phyloP scores from a whole-genome alignment of 2,329 filamentous ascomycete genomes.

The Dothistroma pini region DNA sequence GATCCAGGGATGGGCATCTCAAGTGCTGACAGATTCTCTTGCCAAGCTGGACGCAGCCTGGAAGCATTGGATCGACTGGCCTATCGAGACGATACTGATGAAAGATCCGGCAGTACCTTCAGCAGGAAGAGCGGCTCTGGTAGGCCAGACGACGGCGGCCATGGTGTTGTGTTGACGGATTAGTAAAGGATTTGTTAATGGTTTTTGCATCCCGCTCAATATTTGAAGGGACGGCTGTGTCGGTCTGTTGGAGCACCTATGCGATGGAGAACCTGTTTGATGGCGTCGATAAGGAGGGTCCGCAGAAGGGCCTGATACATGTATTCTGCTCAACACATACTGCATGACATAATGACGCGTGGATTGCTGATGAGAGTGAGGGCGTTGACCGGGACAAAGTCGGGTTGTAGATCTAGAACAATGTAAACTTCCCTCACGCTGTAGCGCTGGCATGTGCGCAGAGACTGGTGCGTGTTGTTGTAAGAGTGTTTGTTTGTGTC shows the following conservation, averaged over 20 bases:
- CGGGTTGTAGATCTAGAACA: constrained; percentile 2
- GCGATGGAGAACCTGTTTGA: not conserved
- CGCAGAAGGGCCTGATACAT: not conserved
- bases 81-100: constrained; percentile 26
- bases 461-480: not conserved
- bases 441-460: not conserved
- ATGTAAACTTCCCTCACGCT: not conserved
- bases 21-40: constrained; percentile 28
- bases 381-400: not conserved
- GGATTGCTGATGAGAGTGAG: not conserved
- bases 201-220: not conserved
- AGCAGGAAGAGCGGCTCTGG: not conserved
- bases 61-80: constrained; percentile 33
- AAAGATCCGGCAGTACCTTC: constrained; percentile 9
- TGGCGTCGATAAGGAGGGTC: not conserved
- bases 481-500: not conserved
- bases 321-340: not conserved
- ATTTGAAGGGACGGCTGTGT: not conserved
- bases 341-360: constrained; percentile 1
- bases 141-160: not conserved
- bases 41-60: constrained; percentile 25
- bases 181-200: not conserved
- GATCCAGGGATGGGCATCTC: constrained; percentile 26
- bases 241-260: not conserved
- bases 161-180: not conserved